Conservation (phyloP, 148 eudicot genomes). For the Heliamphora exappendiculata region DNA sequence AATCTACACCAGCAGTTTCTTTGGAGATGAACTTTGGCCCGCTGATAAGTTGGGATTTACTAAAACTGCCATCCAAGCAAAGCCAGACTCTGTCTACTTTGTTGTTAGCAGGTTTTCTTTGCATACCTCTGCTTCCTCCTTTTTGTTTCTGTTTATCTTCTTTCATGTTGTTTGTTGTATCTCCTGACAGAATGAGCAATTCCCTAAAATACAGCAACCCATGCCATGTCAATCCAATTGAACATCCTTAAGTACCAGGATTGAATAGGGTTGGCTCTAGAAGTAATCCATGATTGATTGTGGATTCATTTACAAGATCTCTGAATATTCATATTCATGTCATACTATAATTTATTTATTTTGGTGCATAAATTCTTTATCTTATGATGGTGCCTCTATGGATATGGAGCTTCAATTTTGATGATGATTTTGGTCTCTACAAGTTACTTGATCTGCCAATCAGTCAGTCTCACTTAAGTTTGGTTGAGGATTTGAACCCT, state of each 20-base stretch:
- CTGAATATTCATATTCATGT: not conserved
- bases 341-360: not conserved
- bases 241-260: not conserved
- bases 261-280: not conserved
- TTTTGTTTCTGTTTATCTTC: not conserved
- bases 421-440: not conserved
- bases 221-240: not conserved
- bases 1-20: slow-evolving; percentile 93
- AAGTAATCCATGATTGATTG: not conserved
- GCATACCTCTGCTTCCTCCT: too few species aligned
- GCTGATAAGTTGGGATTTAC: slow-evolving; percentile 70
- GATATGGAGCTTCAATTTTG: not conserved
- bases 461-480: not conserved
- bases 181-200: not conserved
- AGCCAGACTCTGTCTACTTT: slow-evolving; percentile 92
- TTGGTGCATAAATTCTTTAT: too few species aligned
- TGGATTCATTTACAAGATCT: not conserved
- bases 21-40: slow-evolving; percentile 86
- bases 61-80: slow-evolving; percentile 92
- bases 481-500: not conserved
- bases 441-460: not conserved
- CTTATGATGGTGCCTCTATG: not conserved
- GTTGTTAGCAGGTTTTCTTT: slow-evolving; percentile 72
- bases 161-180: slow-evolving; percentile 7
- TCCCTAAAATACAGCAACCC: not conserved